phyloP scores from a whole-genome alignment of 371 early-diverging fungal species.

The Batkoa obscura region DNA sequence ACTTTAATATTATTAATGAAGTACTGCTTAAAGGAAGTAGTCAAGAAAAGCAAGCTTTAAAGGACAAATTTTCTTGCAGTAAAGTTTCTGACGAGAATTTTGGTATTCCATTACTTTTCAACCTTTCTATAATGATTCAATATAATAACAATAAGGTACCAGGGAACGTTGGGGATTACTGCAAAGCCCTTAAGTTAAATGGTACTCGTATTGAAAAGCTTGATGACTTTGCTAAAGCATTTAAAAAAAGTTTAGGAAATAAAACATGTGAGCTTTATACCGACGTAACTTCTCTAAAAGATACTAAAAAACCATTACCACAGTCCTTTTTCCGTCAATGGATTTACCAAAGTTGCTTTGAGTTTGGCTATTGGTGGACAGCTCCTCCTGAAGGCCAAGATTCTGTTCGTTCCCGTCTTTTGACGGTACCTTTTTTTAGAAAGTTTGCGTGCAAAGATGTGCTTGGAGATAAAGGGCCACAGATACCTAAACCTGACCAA shows the following conservation, averaged over 20 bases:
- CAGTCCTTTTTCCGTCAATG: slow-evolving; percentile 17
- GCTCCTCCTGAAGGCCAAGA: slow-evolving; percentile 12
- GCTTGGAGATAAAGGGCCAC: not conserved
- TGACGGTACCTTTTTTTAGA: not conserved
- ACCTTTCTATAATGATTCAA: slow-evolving; percentile 10
- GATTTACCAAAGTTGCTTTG: slow-evolving; percentile 44
- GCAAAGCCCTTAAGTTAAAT: slow-evolving; percentile 14
- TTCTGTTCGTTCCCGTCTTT: not conserved
- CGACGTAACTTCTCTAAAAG: too few relatives aligned
- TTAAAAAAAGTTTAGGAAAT: not conserved
- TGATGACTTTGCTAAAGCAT: not conserved
- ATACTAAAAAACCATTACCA: not conserved
- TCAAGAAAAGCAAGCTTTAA: not conserved
- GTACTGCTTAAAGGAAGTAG: not conserved
- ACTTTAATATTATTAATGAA: not conserved
- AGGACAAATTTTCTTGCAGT: not conserved
- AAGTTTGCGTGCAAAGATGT: not conserved
- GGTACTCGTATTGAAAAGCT: slow-evolving; percentile 5
- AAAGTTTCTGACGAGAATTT: not conserved
- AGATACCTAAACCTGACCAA: not conserved
- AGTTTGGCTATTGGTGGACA: slow-evolving; percentile 45
- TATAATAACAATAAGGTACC: not conserved
- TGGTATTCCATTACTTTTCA: slow-evolving; percentile 12
- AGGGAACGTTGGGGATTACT: not conserved
- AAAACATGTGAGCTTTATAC: not conserved